These are phyloP conservation scores for Paraphoma chrysanthemicola DNA, from an alignment of 2,329 filamentous ascomycete species.

Conservation along the genomic window DNA sequence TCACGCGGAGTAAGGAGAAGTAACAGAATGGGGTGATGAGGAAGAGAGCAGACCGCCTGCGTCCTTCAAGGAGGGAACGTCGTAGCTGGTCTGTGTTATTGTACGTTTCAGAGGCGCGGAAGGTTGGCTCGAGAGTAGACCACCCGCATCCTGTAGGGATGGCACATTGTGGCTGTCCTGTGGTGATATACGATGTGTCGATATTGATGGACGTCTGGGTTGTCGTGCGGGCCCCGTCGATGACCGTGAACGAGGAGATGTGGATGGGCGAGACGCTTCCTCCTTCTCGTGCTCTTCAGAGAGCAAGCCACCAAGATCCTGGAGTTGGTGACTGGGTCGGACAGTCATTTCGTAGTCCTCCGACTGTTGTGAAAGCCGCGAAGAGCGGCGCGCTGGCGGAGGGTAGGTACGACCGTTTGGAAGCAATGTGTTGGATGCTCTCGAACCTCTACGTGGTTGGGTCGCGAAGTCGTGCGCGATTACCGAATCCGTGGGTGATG, in stretches of 20 bases:
- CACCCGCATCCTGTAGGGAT: slow-evolving; percentile 39
- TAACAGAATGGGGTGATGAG: slow-evolving; percentile 16
- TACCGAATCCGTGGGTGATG: slow-evolving; percentile 45
- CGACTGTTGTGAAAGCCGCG: slow-evolving; percentile 43
- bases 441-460: slow-evolving; percentile 37
- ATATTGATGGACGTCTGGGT: slow-evolving; percentile 9
- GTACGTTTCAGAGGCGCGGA: slow-evolving; percentile 24
- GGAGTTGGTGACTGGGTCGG: slow-evolving; percentile 29
- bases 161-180: slow-evolving; percentile 31
- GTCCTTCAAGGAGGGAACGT: slow-evolving; percentile 39
- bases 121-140: slow-evolving; percentile 26
- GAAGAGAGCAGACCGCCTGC: slow-evolving; percentile 41
- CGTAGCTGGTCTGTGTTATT: slow-evolving; percentile 28
- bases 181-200: slow-evolving; percentile 28
- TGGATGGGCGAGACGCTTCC: slow-evolving; percentile 13
- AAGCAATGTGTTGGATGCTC: slow-evolving; percentile 35
- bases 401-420: slow-evolving; percentile 32
- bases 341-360: slow-evolving; percentile 40
- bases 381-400: slow-evolving; percentile 36
- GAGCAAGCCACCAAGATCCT: slow-evolving; percentile 33
- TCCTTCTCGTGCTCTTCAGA: slow-evolving; percentile 33
- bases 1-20: slow-evolving; percentile 32
- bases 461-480: slow-evolving; percentile 52
- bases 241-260: slow-evolving; percentile 22
- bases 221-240: slow-evolving; percentile 15